Conservation (phyloP, 83 land plant genomes). For the Thuja plicata region DNA sequence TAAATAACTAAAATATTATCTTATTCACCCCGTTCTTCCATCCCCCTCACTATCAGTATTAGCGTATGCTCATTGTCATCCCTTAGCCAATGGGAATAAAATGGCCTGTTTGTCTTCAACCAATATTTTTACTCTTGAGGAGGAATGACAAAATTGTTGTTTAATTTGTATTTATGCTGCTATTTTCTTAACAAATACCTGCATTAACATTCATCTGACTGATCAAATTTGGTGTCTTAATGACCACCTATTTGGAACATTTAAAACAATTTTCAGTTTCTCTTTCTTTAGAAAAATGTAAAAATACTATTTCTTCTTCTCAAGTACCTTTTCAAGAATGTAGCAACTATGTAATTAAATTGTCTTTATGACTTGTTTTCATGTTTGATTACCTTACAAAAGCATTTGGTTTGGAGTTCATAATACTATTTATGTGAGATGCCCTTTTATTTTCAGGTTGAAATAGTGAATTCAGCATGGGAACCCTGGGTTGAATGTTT, state of each 20-base stretch:
- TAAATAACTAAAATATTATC: too few species aligned
- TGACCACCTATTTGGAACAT: not conserved
- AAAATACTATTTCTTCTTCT: not conserved
- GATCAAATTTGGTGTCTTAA: not conserved
- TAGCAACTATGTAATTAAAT: not conserved
- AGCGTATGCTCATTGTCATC: too few species aligned
- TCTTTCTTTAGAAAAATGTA: not conserved
- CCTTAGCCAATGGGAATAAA: too few species aligned
- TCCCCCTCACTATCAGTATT: too few species aligned
- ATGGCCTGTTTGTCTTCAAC: too few species aligned
- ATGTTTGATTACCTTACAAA: not conserved
- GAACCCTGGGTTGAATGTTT: constrained; percentile 35
- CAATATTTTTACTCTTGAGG: too few species aligned
- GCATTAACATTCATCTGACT: not conserved
- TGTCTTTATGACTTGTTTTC: not conserved
- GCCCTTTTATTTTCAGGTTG: constrained; percentile 5
- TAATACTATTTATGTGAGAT: not conserved
- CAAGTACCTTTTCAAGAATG: not conserved
- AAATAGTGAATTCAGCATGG: constrained; percentile 26
- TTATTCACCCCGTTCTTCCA: too few species aligned
- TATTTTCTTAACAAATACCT: not conserved
- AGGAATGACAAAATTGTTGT: too few species aligned
- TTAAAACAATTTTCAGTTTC: not conserved
- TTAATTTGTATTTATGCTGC: not conserved
- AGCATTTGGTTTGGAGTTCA: not conserved